Evolutionary conservation across 2,329 filamentous ascomycete species (phyloP), one percentile per base, ranked within the genome.

Genomic region (Fusarium goolgardi): DNA sequence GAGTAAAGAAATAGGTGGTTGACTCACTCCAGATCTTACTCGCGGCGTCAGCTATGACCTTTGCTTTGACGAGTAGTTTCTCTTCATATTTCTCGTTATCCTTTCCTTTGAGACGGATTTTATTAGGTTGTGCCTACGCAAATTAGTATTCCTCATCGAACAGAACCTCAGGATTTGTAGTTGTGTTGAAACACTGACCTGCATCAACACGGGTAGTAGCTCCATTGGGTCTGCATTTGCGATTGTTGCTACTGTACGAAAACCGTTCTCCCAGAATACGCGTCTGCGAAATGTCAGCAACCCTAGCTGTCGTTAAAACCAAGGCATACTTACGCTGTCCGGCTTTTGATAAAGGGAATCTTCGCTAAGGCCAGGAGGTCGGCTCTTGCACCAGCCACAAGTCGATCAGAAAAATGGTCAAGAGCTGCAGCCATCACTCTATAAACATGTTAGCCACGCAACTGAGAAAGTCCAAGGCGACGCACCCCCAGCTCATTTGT

Each of bases 251-350:
- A 93, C 80, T 25, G 86, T 90, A 71, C 87, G 89, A 73, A 91
- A 91, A 2, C 91, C 91, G 75, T 91, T 93, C 58, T 94, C 91
- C 83, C 91, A 91, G 64, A 94, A 90, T 8, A 93, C 82, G 16
- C 86, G 75, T 6, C 79, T 81, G 25, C 27, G 7, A 49, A 18
- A 32, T 45, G 34, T 67, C 49, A 61, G 67, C 57, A 47, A 20
- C 34, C 7, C 15, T 44, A n/a, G n/a, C 11, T 32, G 16, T 15
- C 41, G 4, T 47, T 23, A n/a, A 44, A n/a, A 20, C 21, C 21
- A 23, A 44, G 20, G 21, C n/a, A 35, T 13, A 75, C 82, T 54
- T 83, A 85, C 74, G 91, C 91, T 16, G 91, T 94, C 55, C 90
- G 87, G 73, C 90, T 92, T 77, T 94, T 94, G 70, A 94, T 85